phyloP scores from a whole-genome alignment of 495 filamentous ascomycete species.

The Mytilinidion resinicola region DNA sequence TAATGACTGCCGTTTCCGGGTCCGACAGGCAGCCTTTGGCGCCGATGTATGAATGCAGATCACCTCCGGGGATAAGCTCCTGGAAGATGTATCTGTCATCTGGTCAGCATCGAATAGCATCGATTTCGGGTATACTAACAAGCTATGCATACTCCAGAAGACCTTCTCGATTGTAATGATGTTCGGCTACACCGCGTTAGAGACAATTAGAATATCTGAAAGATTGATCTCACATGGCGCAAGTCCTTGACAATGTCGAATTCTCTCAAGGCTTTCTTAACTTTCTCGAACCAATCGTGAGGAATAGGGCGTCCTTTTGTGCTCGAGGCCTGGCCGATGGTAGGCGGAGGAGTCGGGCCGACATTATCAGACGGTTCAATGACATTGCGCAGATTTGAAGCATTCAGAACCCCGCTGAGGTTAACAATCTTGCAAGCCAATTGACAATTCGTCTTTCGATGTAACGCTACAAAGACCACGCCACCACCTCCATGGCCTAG shows the following conservation, averaged over 20 bases:
- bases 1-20: constrained; percentile 49
- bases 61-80: constrained; percentile 52
- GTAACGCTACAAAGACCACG: constrained; percentile 31
- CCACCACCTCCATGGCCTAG: constrained; percentile 36
- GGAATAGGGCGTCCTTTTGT: not conserved
- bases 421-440: constrained; percentile 40
- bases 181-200: constrained; percentile 36
- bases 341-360: too few relatives aligned
- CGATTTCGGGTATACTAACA: constrained; percentile 17
- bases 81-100: constrained; percentile 35
- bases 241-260: constrained; percentile 38
- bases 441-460: constrained; percentile 31
- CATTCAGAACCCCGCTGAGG: constrained; percentile 2
- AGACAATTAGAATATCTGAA: not conserved
- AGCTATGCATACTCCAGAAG: constrained; percentile 33
- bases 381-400: too few relatives aligned
- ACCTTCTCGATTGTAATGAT: constrained; percentile 43
- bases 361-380: too few relatives aligned
- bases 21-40: constrained; percentile 45
- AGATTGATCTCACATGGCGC: constrained; percentile 32
- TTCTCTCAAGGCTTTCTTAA: constrained; percentile 26
- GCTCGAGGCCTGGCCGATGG: not conserved
- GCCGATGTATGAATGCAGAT: constrained; percentile 57
- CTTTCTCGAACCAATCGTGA: constrained; percentile 17
- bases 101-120: not conserved